A percentile compares a stretch with the other conserved stretches of the same genome.
Conservation (phyloP, 2,329 filamentous ascomycete genomes). For the Colletotrichum tabaci region DNA sequence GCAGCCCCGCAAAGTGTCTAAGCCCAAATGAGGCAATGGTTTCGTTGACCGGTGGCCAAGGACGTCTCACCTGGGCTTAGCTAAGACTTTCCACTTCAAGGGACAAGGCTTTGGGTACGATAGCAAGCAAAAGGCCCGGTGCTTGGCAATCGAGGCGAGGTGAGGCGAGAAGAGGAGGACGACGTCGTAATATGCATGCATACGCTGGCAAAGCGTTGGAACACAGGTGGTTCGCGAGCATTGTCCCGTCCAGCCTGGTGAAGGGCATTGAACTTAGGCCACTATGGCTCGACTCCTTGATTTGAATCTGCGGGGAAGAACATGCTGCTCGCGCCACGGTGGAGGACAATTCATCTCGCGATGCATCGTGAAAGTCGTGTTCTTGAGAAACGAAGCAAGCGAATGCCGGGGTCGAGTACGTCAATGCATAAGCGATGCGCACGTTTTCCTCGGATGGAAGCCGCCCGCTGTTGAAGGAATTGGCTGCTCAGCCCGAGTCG, state of each 20-base stretch:
- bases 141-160: slow-evolving; percentile 15
- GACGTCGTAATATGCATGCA: slow-evolving; percentile 13
- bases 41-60: slow-evolving; percentile 26
- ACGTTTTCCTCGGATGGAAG: not conserved
- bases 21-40: slow-evolving; percentile 39
- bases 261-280: too few species aligned
- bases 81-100: slow-evolving; percentile 13
- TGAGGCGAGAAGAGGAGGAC: not conserved
- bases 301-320: too few species aligned
- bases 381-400: not conserved
- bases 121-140: not conserved
- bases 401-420: not conserved
- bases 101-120: not conserved
- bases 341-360: not conserved
- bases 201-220: slow-evolving; percentile 12
- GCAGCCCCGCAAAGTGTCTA: slow-evolving; percentile 18
- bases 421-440: not conserved
- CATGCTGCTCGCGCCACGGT: not conserved
- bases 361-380: not conserved
- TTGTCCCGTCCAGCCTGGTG: too few species aligned
- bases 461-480: not conserved
- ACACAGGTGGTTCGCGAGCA: not conserved
- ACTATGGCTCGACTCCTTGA: too few species aligned
- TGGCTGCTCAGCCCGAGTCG: not conserved
- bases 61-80: slow-evolving; percentile 28